Base-by-base conservation (phyloP, 2,329 filamentous ascomycete species). In the Aspergillus sp. region DNA sequence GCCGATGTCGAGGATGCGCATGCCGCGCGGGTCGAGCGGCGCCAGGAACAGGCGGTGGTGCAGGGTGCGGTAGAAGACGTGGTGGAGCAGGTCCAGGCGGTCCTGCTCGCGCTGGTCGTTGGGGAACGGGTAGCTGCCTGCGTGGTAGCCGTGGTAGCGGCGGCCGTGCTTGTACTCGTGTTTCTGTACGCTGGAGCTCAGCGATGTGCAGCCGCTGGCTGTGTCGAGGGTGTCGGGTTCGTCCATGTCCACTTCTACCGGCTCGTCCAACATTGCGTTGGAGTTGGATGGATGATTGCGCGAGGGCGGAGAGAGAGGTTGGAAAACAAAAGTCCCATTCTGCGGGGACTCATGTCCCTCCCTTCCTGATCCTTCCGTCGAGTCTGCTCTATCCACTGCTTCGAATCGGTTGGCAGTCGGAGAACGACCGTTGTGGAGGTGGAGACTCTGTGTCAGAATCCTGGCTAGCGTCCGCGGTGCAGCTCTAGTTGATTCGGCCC, bases 1-100 rank as follows among this genome's bases (percentile, higher is more conserved):
- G 64, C 54, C 74, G 34, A 68, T 74, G 55, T 76, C 73, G 9
- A 76, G 61, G 9, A 68, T 64, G 3, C 64, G 60, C 21, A 64
- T 65, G 5, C 65, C 55, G 5, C 64, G 54, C 6, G 58, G 44
- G n/a, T 52, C 48, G 17, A 76, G 57, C 2, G 74, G 74, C 3
- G 74, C 72, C 14, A 70, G 62, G 45, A 62, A 67, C 1, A 76
- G 67, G 14, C 65, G 61, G 11, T 71, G 65, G 20, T 67, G 65
- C 16, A 76, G 54, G 0, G 67, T 59, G 6, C 74, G 68, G 19
- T 68, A 70, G 46, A 68, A 67, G 49, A 75, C 59, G 21, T 69
- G 66, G 49, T 72, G 67, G n/a, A 70, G 61, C 13, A 72, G 62
- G 49, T 72, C 69, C 38, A 71, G 55, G 17, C 68, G 67, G 25